Conservation (phyloP, 371 early-diverging fungal species). For the Actinomucor elegans region DNA sequence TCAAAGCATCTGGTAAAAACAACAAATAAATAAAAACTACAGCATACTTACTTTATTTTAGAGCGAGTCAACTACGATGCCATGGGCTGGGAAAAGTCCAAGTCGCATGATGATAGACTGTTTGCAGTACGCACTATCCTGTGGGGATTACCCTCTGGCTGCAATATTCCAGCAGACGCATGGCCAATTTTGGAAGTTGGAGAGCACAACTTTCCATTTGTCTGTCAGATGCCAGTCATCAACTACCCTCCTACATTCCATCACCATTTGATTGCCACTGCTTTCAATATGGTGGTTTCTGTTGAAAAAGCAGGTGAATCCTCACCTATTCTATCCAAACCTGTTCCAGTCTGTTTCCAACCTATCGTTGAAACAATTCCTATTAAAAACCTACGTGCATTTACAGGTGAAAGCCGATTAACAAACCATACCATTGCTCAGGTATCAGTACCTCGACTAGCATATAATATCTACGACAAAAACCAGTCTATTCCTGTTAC, state of each 20-base stretch:
- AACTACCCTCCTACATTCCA: slow-evolving; percentile 34
- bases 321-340: slow-evolving; percentile 17
- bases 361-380: slow-evolving; percentile 26
- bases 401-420: slow-evolving; percentile 6
- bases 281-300: slow-evolving; percentile 22
- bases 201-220: slow-evolving; percentile 27
- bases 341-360: slow-evolving; percentile 14
- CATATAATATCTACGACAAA: slow-evolving; percentile 20
- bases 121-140: slow-evolving; percentile 33
- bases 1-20: slow-evolving; percentile 23
- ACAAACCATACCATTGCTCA: slow-evolving; percentile 9
- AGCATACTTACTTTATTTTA: background rate
- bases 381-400: slow-evolving; percentile 11
- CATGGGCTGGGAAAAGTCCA: slow-evolving; percentile 31
- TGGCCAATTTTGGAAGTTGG: slow-evolving; percentile 28
- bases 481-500: slow-evolving; percentile 15
- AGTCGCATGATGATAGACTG: slow-evolving; percentile 22
- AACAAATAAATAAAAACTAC: background rate
- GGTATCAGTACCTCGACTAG: slow-evolving; percentile 22
- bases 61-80: slow-evolving; percentile 36
- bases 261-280: slow-evolving; percentile 24
- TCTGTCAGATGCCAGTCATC: slow-evolving; percentile 32
- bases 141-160: slow-evolving; percentile 19
- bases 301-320: slow-evolving; percentile 13
- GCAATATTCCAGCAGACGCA: slow-evolving; percentile 4